phyloP scores from a whole-genome alignment of 148 eudicot genomes.

The Rhododendron henanense region DNA sequence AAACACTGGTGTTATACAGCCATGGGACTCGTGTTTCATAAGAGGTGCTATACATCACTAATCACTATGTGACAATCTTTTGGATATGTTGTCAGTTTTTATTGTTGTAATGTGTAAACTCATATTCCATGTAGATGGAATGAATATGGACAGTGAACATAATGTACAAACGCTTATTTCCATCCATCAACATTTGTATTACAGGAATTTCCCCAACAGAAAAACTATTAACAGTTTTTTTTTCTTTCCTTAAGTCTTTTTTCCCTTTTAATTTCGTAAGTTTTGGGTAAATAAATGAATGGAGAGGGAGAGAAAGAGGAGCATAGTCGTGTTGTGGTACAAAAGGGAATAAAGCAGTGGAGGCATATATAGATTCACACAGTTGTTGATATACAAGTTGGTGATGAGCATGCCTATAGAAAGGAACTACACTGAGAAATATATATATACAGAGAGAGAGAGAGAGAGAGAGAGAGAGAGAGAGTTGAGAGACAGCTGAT shows the following conservation, averaged over 20 bases:
- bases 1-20: conserved; percentile 82
- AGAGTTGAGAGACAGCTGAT: too few relatives aligned
- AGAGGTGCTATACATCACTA: conserved; percentile 48
- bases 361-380: neutral
- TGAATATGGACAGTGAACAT: neutral
- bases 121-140: neutral
- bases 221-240: neutral
- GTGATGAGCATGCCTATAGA: neutral
- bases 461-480: too few relatives aligned
- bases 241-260: neutral
- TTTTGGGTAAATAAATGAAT: neutral
- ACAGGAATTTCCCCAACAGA: neutral
- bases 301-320: neutral
- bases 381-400: neutral
- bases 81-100: conserved; percentile 1
- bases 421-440: neutral
- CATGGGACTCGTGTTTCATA: conserved; percentile 80
- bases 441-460: too few relatives aligned
- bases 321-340: neutral
- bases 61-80: neutral
- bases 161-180: neutral
- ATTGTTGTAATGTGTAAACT: neutral
- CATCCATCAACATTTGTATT: neutral
- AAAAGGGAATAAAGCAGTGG: neutral
- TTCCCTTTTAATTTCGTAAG: neutral